Evolutionary conservation across 2,329 filamentous ascomycete species (phyloP), one percentile per base, ranked within the genome.

Genomic region (Pseudocercospora macadamiae): DNA sequence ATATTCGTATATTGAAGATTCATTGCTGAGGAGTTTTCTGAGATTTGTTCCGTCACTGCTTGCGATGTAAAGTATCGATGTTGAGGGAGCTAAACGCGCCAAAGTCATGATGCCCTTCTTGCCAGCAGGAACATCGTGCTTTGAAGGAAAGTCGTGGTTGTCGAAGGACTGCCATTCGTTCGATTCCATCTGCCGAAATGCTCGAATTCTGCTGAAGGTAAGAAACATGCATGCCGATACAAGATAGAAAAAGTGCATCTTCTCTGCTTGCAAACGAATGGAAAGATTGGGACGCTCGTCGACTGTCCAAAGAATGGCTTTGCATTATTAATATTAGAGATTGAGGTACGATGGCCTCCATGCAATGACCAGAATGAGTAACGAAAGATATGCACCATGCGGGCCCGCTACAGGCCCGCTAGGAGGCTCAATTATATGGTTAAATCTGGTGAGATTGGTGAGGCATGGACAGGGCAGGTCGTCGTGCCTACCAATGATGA

Each of bases 11-110:
- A n/a, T 16, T 4, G 26, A 21, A 18, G 49, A 30, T 1, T 37
- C 10, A 12, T 55, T 47, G 14, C 36, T 36, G 2, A 61, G 45
- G 3, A 59, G 37, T 14, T 8, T 25, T 3, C 51, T 18, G 4
- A 28, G 9, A 26, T 59, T 59, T 3, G 51, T 51, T 25, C 59
- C 55, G 25, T 61, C 59, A n/a, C 34, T 53, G 37, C 59, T 55
- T 23, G 55, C 55, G 21, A 61, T 61, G 37, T 34, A 58, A 5
- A 61, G 28, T 0, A 19, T 10, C 0, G 30, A 36, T 9, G 39
- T 18, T 4, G 0, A 3, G 23, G 49, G 51, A 12, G 23, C 3
- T 1, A 57, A n/a, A 9, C 55, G 55, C n/a, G 19, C 34, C 12
- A 52, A 32, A 16, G 28, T n/a, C 23, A 57, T 19, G 4, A 34